A percentile compares a stretch with the other conserved stretches of the same genome.
Conservation (phyloP, 179 eudicot species). For the Heliamphora pulchella region DNA sequence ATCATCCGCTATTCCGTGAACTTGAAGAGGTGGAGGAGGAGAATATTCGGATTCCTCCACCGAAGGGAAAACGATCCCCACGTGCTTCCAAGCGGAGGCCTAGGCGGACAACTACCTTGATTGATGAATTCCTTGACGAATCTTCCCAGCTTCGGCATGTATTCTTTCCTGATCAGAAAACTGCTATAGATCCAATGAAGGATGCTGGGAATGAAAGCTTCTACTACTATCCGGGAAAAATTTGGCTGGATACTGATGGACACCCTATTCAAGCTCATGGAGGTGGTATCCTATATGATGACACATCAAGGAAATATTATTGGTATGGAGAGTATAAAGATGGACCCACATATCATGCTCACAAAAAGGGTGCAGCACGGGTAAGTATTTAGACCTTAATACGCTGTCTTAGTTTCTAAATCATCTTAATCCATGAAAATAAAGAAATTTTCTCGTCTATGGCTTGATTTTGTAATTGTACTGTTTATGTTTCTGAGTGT, state of each 20-base stretch:
- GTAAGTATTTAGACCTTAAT: slow-evolving; percentile 32
- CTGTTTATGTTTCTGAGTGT: slow-evolving; percentile 4
- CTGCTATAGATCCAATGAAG: slow-evolving; percentile 64
- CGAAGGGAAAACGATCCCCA: slow-evolving; percentile 74
- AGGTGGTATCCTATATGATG: slow-evolving; percentile 83
- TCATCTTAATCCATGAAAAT: not conserved
- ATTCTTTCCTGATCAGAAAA: slow-evolving; percentile 67
- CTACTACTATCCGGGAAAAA: slow-evolving; percentile 72
- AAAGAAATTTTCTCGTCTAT: not conserved
- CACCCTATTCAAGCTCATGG: slow-evolving; percentile 99
- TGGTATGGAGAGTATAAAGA: slow-evolving; percentile 99
- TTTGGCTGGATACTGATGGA: slow-evolving; percentile 95
- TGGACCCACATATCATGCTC: slow-evolving; percentile 88
- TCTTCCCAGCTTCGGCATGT: slow-evolving; percentile 67
- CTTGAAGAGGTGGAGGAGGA: slow-evolving; percentile 82
- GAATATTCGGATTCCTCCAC: slow-evolving; percentile 73
- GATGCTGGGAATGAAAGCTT: slow-evolving; percentile 50
- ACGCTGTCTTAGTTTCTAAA: not conserved
- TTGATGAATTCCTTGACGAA: slow-evolving; percentile 94
- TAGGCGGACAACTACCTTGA: slow-evolving; percentile 46
- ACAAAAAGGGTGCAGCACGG: slow-evolving; percentile 81
- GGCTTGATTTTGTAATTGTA: not conserved
- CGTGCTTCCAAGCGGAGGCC: slow-evolving; percentile 87
- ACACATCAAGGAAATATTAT: slow-evolving; percentile 49
- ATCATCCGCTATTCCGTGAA: slow-evolving; percentile 35